phyloP scores from a whole-genome alignment of 495 filamentous ascomycete species.

The Penicillium herquei region DNA sequence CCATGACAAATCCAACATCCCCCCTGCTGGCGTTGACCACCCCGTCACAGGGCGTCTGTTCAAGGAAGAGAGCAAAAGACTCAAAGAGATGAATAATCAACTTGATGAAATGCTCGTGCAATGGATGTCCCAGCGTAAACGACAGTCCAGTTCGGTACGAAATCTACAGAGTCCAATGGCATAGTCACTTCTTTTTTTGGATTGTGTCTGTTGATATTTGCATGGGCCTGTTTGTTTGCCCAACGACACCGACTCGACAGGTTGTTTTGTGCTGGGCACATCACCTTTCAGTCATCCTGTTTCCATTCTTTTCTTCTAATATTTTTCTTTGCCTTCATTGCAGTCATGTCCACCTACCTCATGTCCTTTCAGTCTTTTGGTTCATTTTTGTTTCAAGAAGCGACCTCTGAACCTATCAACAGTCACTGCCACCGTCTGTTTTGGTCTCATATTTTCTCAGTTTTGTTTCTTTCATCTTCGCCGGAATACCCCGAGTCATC shows the following conservation, averaged over 20 bases:
- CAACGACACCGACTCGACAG: constrained; percentile 2
- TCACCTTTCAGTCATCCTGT: constrained; percentile 13
- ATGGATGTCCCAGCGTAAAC: constrained; percentile 65
- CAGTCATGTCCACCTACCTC: constrained; percentile 7
- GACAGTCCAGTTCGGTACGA: constrained; percentile 16
- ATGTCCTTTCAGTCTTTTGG: constrained; percentile 6
- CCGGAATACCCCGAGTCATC: constrained; percentile 32
- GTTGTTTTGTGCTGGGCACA: constrained; percentile 26
- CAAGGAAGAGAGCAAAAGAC: constrained; percentile 74
- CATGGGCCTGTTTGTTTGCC: constrained; percentile 5
- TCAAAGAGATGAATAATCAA: constrained; percentile 80
- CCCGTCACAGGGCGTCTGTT: constrained; percentile 79
- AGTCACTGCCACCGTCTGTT: constrained; percentile 7
- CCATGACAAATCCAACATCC: constrained; percentile 80
- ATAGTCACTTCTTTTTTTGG: constrained; percentile 12
- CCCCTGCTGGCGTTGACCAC: constrained; percentile 74
- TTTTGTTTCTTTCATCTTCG: constrained; percentile 11
- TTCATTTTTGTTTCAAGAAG: constrained; percentile 5
- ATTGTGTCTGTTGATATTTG: constrained; percentile 17
- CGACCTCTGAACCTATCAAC: constrained; percentile 11
- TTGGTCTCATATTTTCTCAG: constrained; percentile 13
- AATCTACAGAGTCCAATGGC: constrained; percentile 15
- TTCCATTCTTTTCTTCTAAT: constrained; percentile 11
- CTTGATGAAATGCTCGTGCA: constrained; percentile 83
- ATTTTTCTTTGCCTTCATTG: constrained; percentile 2